These are phyloP conservation scores for Cyberlindnera nakhonratchasimensis DNA, from an alignment of 805 yeast genomes.

Conservation along the genomic window DNA sequence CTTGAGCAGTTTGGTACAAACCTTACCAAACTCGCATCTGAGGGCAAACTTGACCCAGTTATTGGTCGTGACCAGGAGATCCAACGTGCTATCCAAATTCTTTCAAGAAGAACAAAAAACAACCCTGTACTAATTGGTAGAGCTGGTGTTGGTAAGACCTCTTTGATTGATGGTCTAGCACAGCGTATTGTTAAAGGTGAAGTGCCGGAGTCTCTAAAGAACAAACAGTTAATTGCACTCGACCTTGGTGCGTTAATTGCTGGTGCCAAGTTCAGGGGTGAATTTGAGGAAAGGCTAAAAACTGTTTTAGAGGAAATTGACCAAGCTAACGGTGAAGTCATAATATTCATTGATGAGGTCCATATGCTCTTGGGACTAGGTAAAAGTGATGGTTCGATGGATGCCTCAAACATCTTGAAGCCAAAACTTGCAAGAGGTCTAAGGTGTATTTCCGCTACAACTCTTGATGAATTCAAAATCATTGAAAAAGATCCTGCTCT, in stretches of 20 bases:
- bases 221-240: constrained; percentile 75
- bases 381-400: constrained; percentile 91
- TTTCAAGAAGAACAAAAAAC: constrained; percentile 90
- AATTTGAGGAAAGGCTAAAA: constrained; percentile 88
- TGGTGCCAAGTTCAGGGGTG: constrained; percentile 95
- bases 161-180: constrained; percentile 94
- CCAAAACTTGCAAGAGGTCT: constrained; percentile 94
- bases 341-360: constrained; percentile 86
- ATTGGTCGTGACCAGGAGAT: constrained; percentile 97
- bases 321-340: constrained; percentile 67
- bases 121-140: constrained; percentile 93
- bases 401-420: constrained; percentile 88
- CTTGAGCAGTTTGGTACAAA: constrained; percentile 83
- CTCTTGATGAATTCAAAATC: constrained; percentile 89
- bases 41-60: constrained; percentile 93
- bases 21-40: constrained; percentile 78
- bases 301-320: constrained; percentile 80
- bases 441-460: constrained; percentile 95
- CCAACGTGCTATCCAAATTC: constrained; percentile 84
- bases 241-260: constrained; percentile 88
- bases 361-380: constrained; percentile 89
- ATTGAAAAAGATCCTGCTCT: constrained; percentile 96
- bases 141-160: constrained; percentile 98
- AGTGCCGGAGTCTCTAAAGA: constrained; percentile 91
- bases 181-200: constrained; percentile 88